Percentiles rank a stretch among this genome's conserved stretches.
Conservation (phyloP, 2,329 filamentous ascomycete species). For the Nigrospora oryzae region DNA sequence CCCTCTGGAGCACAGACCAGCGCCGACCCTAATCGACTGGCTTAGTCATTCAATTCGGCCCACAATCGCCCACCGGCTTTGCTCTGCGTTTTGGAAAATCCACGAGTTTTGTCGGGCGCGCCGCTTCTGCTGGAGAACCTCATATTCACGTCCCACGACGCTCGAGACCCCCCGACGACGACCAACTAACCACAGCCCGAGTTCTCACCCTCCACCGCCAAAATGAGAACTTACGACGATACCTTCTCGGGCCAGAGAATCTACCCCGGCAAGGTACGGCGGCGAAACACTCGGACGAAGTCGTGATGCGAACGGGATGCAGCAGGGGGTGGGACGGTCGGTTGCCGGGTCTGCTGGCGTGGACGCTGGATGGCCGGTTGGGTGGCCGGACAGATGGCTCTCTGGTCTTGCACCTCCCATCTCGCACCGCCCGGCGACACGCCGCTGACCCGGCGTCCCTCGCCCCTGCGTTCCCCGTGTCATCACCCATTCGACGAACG, state of each 20-base stretch:
- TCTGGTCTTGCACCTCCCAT: too few species aligned
- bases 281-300: not conserved
- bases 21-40: not conserved
- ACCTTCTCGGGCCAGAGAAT: slow-evolving; percentile 58
- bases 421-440: too few species aligned
- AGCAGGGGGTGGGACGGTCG: too few species aligned
- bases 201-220: slow-evolving; percentile 29
- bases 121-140: slow-evolving; percentile 4
- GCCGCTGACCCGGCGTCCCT: too few species aligned
- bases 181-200: slow-evolving; percentile 3
- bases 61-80: slow-evolving; percentile 5
- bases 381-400: not conserved
- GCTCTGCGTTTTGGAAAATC: slow-evolving; percentile 22
- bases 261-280: slow-evolving; percentile 58
- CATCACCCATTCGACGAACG: too few species aligned
- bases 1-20: not conserved
- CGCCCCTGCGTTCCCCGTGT: too few species aligned
- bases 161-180: slow-evolving; percentile 13
- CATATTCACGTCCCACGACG: not conserved
- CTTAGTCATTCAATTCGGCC: not conserved
- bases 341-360: too few species aligned
- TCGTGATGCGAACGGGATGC: too few species aligned
- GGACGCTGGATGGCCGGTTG: too few species aligned
- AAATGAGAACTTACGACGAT: slow-evolving; percentile 62
- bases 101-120: slow-evolving; percentile 10